Evolutionary conservation across 2,329 filamentous ascomycete genomes (phyloP), one percentile per base, ranked within the genome.

Genomic region (Rhytidhysteron rufulum): DNA sequence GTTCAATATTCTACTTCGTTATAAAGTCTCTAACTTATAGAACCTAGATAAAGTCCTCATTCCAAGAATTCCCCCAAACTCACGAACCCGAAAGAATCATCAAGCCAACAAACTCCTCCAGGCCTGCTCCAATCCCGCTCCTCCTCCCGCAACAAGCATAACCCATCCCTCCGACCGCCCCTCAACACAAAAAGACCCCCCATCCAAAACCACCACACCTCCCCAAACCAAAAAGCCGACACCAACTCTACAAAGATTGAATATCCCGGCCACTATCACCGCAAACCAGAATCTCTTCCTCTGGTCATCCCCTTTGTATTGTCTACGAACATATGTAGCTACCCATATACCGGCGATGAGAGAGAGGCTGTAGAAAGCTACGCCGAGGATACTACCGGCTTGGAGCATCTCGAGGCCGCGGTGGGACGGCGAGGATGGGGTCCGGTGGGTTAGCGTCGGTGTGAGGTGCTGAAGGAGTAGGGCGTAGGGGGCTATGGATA

Each of bases 401-500:
- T 25, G 34, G 2, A 36, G 19, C 2, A 36, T 11, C n/a, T 18
- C 5, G n/a, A 24, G 21, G 6, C 34, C 34, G 15, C 18, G 22
- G n/a, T 18, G 8, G 3, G 20, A 24, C 15, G 34, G 34, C 5
- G 27, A 15, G 15, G 19, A 20, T 5, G 19, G 18, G 13, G 34
- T 15, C 7, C 13, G 22, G 34, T 36, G 15, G 7, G 24, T 8
- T 22, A 7, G 9, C 5, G 34, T 36, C 17, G 32, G 32, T 9
- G 15, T 22, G 19, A 36, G 19, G 9, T 25, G 34, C 9, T 21
- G 19, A 11, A 22, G 19, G 19, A 36, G 19, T 15, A 36, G 9
- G 9, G 34, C 20, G 21, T 36, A 36, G 19, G 34, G 34, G 5
- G 19, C 34, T 15, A 36, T 36, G 19, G 34, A 17, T 36, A 36